Base-by-base conservation (phyloP, 2,329 filamentous ascomycete species). In the Talaromyces sp. region DNA sequence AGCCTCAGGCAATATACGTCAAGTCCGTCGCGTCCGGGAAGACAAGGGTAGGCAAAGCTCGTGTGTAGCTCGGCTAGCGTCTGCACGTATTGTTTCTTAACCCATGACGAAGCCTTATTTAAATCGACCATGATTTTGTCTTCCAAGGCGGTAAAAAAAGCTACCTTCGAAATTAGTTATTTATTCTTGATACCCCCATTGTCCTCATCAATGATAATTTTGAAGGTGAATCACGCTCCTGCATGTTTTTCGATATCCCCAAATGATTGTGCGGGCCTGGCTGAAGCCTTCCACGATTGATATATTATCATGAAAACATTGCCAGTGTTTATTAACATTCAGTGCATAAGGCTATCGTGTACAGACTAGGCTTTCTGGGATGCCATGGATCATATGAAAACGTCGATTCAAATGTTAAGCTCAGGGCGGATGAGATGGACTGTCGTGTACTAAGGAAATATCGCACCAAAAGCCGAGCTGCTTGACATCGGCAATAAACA, bases 1-100 rank as follows among this genome's bases (percentile, higher is more conserved):
- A 46, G 32, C 41, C 14, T 54, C 46, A 46, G 27, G 51, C 11
- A 54, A 49, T 36, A 20, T 19, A 49, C 41, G 32, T 52, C 24
- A 27, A 5, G 39, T 32, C 44, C 29, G 47, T 54, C 47, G 43
- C 36, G 47, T 29, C n/a, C n/a, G 29, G 19, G 42, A 54, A 47
- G 45, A 19, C 22, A 33, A 17, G 24, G 24, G 24, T 27, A 27
- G 24, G 24, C 24, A 27, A 27, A 27, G 24, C 24, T 27, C 24
- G 4, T 27, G 24, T 27, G 5, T 27, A 27, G 24, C 24, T 27
- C 24, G 24, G 24, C 24, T 27, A 9, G 24, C 24, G 24, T 27
- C 24, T 27, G 24, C 24, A 27, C 24, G 9, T 27, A 27, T 27
- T 27, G 24, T 27, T 27, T 27, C 24, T 27, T 27, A 9, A 27